Percentiles rank a stretch among this genome's conserved stretches.
phyloP scores from a whole-genome alignment of 495 filamentous ascomycete genomes.

The Hypoxylon subgilvum region DNA sequence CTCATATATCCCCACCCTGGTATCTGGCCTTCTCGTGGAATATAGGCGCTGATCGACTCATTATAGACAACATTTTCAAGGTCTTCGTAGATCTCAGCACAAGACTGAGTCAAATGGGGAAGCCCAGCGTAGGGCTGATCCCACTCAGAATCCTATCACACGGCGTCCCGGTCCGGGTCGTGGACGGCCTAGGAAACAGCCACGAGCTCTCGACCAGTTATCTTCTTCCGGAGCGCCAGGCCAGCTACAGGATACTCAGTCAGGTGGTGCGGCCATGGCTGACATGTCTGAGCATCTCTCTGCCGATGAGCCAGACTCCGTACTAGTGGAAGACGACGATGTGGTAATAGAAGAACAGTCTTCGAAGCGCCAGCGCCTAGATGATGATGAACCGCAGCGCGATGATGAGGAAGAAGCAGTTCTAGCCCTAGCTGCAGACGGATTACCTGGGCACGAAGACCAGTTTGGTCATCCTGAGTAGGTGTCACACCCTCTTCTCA shows the following conservation, averaged over 20 bases:
- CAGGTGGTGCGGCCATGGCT: constrained; percentile 15
- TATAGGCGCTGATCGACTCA: constrained; percentile 22
- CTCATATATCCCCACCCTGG: no score
- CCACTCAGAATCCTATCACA: constrained; percentile 56
- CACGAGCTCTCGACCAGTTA: constrained; percentile 20
- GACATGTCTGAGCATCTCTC: constrained; percentile 17
- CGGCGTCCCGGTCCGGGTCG: constrained; percentile 56
- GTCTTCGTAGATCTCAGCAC: constrained; percentile 53
- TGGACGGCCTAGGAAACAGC: constrained; percentile 52
- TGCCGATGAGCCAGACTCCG: constrained; percentile 22
- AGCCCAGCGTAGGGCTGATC: constrained; percentile 46
- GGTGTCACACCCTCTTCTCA: constrained; percentile 13
- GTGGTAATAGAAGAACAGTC: constrained; percentile 39
- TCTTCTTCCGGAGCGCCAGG: constrained; percentile 5
- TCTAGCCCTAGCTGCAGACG: constrained; percentile 48
- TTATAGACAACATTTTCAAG: constrained; percentile 58
- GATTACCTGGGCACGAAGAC: constrained; percentile 41
- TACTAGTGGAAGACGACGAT: constrained; percentile 32
- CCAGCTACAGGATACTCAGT: constrained; percentile 11
- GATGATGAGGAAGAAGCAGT: constrained; percentile 52
- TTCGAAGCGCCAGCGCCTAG: constrained; percentile 49
- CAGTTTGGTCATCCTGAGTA: constrained; percentile 47
- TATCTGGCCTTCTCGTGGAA: background rate
- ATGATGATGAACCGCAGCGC: constrained; percentile 35
- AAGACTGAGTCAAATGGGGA: constrained; percentile 48